Base-by-base conservation (phyloP, 2,329 filamentous ascomycete genomes). In the Waltergamsia citrina region DNA sequence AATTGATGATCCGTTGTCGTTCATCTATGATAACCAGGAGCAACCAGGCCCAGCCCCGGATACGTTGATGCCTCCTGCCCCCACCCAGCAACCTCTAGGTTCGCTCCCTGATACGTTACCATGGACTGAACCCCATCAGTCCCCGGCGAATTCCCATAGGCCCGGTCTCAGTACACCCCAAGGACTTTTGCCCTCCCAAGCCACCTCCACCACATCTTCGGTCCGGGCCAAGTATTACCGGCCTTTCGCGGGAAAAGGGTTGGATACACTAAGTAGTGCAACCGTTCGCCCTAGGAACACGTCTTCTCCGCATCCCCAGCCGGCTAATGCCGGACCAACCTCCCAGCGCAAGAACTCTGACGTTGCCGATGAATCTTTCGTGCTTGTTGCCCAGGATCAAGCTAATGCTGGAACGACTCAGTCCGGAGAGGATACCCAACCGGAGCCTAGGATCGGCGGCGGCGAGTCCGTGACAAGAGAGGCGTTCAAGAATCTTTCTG, bases 21-120 rank as follows among this genome's bases (percentile, higher is more conserved):
- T 63, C 39, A 40, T 57, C 12, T 50, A 54, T 18, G 50, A 53
- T 28, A 38, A 50, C 19, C 44, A 46, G 29, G 48, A 52, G 29
- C 47, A 52, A 32, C 36, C 40, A 21, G 46, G 43, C 22, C 40
- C 41, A 24, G 39, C 39, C 34, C 31, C 15, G 21, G 28, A 30
- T 40, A 41, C 38, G 41, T 37, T 36, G 43, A 47, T 42, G 48
- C 50, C 18, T 33, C 45, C 27, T 52, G 46, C 38, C 43, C 53
- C 17, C n/a, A 17, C 12, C 16, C 31, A 26, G 12, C 42, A 41
- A 10, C 50, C 50, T 9, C 56, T 60, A n/a, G 53, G 52, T 22
- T 67, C 66, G 4, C 54, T 78, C 39, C 71, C 71, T 12, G 73
- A 78, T 54, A 76, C 72, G 5, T 50, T 74, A 41, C 59, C 59